These are phyloP conservation scores for Ottelia alismoides DNA, from an alignment of 106 monocot genomes.

Conservation along the genomic window DNA sequence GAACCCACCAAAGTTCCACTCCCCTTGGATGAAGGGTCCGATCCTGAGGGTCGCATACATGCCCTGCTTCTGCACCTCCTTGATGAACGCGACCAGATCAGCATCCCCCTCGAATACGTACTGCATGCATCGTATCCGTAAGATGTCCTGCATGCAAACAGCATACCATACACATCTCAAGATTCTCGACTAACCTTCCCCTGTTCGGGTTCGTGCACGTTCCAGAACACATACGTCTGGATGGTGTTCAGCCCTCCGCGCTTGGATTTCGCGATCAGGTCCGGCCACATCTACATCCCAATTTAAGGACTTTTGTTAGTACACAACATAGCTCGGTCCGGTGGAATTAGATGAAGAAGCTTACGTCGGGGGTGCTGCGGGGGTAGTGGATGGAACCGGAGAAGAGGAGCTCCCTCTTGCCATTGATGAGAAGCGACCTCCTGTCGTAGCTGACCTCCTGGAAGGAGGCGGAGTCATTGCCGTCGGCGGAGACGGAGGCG, in stretches of 20 bases:
- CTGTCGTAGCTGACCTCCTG: slow-evolving; percentile 8
- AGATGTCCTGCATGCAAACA: background rate
- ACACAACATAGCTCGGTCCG: background rate
- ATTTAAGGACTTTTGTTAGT: background rate
- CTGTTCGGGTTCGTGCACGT: slow-evolving; percentile 48
- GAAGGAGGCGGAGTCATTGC: background rate
- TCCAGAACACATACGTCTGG: slow-evolving; percentile 48
- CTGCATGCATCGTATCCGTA: slow-evolving; percentile 18
- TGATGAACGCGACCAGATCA: slow-evolving; percentile 76
- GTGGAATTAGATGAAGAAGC: background rate
- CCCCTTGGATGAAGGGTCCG: slow-evolving; percentile 82
- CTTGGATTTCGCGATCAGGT: slow-evolving; percentile 24
- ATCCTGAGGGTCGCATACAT: slow-evolving; percentile 56
- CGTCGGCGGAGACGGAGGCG: background rate
- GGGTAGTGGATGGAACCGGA: slow-evolving; percentile 45
- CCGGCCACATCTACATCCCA: slow-evolving; percentile 28
- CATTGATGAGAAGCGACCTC: slow-evolving; percentile 16
- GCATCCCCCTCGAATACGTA: slow-evolving; percentile 64
- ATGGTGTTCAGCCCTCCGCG: slow-evolving; percentile 22
- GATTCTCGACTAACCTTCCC: slow-evolving; percentile 27
- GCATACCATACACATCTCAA: background rate
- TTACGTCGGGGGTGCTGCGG: slow-evolving; percentile 16
- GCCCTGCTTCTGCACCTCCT: slow-evolving; percentile 34
- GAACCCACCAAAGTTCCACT: slow-evolving; percentile 87
- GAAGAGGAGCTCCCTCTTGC: slow-evolving; percentile 14